Percentiles rank a stretch among this genome's conserved stretches.
phyloP scores from a whole-genome alignment of 2,329 filamentous ascomycete species.

The Albophoma yamanashiensis region DNA sequence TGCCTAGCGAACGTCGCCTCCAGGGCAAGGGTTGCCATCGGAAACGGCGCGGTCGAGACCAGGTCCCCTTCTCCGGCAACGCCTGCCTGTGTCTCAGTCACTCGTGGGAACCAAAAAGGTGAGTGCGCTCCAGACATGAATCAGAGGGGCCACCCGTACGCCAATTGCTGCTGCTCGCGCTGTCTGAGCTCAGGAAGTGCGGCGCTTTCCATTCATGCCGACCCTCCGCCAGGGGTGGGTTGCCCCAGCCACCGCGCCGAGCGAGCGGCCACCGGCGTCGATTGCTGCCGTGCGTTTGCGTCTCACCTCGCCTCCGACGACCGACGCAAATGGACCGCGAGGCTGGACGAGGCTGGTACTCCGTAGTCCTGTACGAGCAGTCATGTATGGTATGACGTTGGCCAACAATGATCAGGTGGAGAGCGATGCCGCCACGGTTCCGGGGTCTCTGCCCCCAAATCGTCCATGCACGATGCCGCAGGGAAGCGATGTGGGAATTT shows the following conservation, averaged over 20 bases:
- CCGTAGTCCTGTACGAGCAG: not conserved
- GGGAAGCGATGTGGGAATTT: not conserved
- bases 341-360: not conserved
- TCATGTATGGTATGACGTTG: not conserved
- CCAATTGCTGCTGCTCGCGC: not conserved
- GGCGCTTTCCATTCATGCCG: not conserved
- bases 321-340: not conserved
- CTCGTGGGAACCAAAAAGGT: not conserved
- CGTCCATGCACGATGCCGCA: not conserved
- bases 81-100: not conserved
- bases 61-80: not conserved
- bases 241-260: not conserved
- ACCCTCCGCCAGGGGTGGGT: not conserved
- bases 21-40: not conserved
- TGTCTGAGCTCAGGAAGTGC: not conserved
- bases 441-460: not conserved
- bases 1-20: not conserved
- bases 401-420: not conserved
- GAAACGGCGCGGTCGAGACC: not conserved
- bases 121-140: not conserved
- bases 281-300: not conserved
- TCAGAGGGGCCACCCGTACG: not conserved
- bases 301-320: not conserved
- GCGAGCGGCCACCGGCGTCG: not conserved
- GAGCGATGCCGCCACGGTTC: not conserved